phyloP scores from a whole-genome alignment of 2,329 filamentous ascomycete genomes.

The Sarocladium strictum region DNA sequence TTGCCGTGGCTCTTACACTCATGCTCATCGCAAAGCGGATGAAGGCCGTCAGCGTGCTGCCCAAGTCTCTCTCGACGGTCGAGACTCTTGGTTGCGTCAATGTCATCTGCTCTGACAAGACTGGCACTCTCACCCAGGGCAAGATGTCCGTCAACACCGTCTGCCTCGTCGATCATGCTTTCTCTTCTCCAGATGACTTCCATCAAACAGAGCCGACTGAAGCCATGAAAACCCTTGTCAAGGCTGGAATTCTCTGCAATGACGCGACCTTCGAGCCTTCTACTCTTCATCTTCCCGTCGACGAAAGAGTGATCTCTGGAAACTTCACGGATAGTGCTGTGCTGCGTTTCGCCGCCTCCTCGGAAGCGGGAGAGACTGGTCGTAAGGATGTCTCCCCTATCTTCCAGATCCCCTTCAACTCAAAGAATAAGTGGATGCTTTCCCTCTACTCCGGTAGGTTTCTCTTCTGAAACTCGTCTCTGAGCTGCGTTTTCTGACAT shows the following conservation, averaged over 20 bases:
- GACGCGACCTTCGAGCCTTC: slow-evolving; percentile 35
- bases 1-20: slow-evolving; percentile 32
- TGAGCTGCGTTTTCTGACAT: slow-evolving; percentile 9
- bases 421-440: slow-evolving; percentile 46
- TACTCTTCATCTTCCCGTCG: slow-evolving; percentile 26
- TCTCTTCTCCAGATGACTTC: slow-evolving; percentile 21
- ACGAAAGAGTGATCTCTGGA: slow-evolving; percentile 29
- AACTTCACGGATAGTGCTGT: slow-evolving; percentile 38
- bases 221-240: slow-evolving; percentile 18
- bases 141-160: slow-evolving; percentile 36
- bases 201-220: slow-evolving; percentile 15
- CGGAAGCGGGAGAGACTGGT: slow-evolving; percentile 15
- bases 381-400: slow-evolving; percentile 18
- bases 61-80: slow-evolving; percentile 56
- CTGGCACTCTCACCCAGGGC: slow-evolving; percentile 36
- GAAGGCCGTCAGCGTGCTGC: slow-evolving; percentile 35
- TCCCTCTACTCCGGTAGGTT: slow-evolving; percentile 23
- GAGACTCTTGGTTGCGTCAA: slow-evolving; percentile 70
- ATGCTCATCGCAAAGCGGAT: slow-evolving; percentile 37
- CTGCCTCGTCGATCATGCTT: slow-evolving; percentile 27
- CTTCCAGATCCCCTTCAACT: slow-evolving; percentile 43
- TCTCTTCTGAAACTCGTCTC: background rate
- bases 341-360: slow-evolving; percentile 30
- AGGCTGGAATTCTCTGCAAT: slow-evolving; percentile 32
- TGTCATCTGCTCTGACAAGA: slow-evolving; percentile 70